Conservation (phyloP, 2,329 filamentous ascomycete species). For the Aspergillus luchuensis region DNA sequence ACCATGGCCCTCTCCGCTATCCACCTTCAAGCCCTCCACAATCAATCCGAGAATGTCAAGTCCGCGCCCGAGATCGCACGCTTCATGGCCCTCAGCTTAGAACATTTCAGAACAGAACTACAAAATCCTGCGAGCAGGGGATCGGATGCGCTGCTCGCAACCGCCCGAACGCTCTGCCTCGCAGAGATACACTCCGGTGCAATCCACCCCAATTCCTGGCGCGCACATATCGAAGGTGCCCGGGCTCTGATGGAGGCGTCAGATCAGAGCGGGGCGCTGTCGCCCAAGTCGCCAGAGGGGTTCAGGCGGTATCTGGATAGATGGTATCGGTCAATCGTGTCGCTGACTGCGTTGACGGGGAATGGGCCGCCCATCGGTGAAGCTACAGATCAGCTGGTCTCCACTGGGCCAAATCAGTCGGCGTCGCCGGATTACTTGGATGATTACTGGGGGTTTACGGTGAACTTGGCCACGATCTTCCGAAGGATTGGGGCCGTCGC, state of each 20-base stretch:
- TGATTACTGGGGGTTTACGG: constrained; percentile 48
- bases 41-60: constrained; percentile 40
- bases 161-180: constrained; percentile 46
- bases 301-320: constrained; percentile 43
- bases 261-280: constrained; percentile 21
- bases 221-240: constrained; percentile 47
- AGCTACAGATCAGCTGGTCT: constrained; percentile 20
- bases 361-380: constrained; percentile 41
- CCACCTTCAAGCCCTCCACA: constrained; percentile 42
- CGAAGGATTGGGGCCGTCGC: constrained; percentile 42
- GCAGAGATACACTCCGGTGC: constrained; percentile 48
- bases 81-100: constrained; percentile 44
- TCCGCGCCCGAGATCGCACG: constrained; percentile 41
- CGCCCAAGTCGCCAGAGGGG: constrained; percentile 30
- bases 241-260: constrained; percentile 40
- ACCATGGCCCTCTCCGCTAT: constrained; percentile 48
- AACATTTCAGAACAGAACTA: constrained; percentile 45
- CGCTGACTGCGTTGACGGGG: constrained; percentile 44
- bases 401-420: constrained; percentile 12
- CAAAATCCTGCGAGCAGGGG: constrained; percentile 34
- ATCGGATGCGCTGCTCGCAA: constrained; percentile 43
- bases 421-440: constrained; percentile 40
- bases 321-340: constrained; percentile 47
- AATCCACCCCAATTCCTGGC: constrained; percentile 45
- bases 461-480: constrained; percentile 42